These are phyloP conservation scores for Oryza longistaminata DNA, from an alignment of 176 grass and related monocot genomes.

Conservation along the genomic window DNA sequence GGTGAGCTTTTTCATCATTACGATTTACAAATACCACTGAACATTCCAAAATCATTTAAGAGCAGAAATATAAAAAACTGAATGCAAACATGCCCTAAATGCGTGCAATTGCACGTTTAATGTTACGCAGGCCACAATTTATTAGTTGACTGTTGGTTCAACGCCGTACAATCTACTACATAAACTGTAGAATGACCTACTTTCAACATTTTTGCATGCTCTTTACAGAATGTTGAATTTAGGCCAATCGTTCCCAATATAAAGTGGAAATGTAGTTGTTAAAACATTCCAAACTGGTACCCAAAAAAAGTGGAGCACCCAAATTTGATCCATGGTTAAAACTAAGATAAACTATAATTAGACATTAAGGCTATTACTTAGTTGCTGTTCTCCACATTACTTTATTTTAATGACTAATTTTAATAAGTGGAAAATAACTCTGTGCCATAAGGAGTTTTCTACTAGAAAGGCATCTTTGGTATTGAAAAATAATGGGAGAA, in stretches of 20 bases:
- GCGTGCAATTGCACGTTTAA: neutral
- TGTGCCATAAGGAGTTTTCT: neutral
- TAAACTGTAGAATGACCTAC: too few species aligned
- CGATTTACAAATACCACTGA: neutral
- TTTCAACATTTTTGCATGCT: too few species aligned
- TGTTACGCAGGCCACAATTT: neutral
- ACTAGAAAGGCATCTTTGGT: neutral
- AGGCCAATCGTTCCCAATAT: neutral
- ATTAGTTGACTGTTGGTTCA: neutral
- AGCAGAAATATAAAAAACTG: neutral
- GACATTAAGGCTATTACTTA: neutral
- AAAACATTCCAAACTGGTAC: neutral
- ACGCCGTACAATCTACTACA: neutral
- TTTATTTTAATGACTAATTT: conserved; percentile 1
- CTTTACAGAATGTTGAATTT: neutral
- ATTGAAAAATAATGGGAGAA: conserved; percentile 12
- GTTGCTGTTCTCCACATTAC: neutral
- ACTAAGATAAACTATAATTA: neutral
- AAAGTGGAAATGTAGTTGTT: conserved; percentile 3
- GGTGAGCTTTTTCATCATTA: conserved; percentile 8
- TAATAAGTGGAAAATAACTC: neutral
- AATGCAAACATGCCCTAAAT: neutral
- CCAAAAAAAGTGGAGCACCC: neutral
- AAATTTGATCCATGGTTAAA: conserved; percentile 1
- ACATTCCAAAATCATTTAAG: neutral